phyloP scores from a whole-genome alignment of 768 basidiomycete species.

The Leucocoprinus leucothites region DNA sequence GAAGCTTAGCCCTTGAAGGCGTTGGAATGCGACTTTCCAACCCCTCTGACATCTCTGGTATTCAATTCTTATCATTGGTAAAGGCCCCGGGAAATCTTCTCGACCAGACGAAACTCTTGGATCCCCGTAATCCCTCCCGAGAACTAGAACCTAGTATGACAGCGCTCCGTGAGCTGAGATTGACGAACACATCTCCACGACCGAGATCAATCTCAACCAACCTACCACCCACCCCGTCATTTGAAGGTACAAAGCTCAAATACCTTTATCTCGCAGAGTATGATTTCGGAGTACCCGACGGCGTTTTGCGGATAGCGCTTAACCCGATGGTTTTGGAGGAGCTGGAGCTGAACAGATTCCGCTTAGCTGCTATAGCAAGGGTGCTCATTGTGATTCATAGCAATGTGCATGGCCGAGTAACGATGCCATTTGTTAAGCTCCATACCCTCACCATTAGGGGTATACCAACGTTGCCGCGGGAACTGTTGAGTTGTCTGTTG shows the following conservation, averaged over 20 bases:
- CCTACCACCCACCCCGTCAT: not conserved
- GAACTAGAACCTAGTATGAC: constrained; percentile 2
- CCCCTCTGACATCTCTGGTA: not conserved
- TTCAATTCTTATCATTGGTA: not conserved
- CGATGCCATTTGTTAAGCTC: not conserved
- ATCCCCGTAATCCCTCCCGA: not conserved
- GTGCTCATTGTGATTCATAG: no score
- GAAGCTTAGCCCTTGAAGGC: not conserved
- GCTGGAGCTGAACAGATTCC: constrained; percentile 2
- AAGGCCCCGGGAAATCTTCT: constrained; percentile 6
- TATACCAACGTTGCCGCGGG: not conserved
- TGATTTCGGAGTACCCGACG: not conserved
- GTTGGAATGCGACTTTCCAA: not conserved
- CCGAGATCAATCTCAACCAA: not conserved
- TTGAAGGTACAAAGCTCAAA: not conserved
- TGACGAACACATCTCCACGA: not conserved
- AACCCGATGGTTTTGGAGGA: constrained; percentile 4
- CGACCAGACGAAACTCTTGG: constrained; percentile 5
- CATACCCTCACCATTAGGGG: constrained; percentile 2
- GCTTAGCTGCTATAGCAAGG: not conserved
- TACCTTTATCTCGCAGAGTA: not conserved
- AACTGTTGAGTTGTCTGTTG: not conserved
- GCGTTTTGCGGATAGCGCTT: not conserved
- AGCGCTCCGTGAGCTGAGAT: not conserved
- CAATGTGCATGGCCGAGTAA: not conserved